Percentiles rank a stretch among this genome's conserved stretches.
phyloP scores from a whole-genome alignment of 2,329 filamentous ascomycete genomes.

The Mariannaea sp. region DNA sequence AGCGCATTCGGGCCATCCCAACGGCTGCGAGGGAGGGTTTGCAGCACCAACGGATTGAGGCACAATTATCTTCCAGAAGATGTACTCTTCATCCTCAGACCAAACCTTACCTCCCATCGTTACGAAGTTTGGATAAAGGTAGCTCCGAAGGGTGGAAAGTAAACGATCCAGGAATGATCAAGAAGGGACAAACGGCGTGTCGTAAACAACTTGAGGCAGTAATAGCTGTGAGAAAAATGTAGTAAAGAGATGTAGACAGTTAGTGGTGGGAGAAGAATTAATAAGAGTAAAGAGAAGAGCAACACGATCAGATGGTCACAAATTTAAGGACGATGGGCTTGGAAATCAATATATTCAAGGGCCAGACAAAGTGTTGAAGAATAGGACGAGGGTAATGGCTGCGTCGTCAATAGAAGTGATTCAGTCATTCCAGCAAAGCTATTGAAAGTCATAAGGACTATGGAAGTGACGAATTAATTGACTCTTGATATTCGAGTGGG shows the following conservation, averaged over 20 bases:
- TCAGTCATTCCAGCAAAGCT: conserved; percentile 25
- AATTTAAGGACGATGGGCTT: not conserved
- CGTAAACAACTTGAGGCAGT: not conserved
- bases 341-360: not conserved
- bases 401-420: conserved; percentile 29
- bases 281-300: not conserved
- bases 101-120: conserved; percentile 58
- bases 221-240: not conserved
- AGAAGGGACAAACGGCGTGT: not conserved
- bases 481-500: not conserved
- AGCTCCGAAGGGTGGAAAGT: not conserved
- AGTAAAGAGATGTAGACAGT: not conserved
- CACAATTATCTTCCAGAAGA: conserved; percentile 53
- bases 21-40: conserved; percentile 20
- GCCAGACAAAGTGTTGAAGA: conserved; percentile 29
- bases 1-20: conserved; percentile 47
- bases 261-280: not conserved
- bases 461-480: not conserved
- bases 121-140: not conserved
- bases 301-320: not conserved
- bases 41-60: conserved; percentile 44
- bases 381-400: not conserved
- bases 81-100: conserved; percentile 52
- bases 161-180: not conserved
- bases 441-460: not conserved